Evolutionary conservation across 805 yeast genomes (phyloP), one percentile per base, ranked within the genome.

Genomic region (Schwanniomyces polymorphus): DNA sequence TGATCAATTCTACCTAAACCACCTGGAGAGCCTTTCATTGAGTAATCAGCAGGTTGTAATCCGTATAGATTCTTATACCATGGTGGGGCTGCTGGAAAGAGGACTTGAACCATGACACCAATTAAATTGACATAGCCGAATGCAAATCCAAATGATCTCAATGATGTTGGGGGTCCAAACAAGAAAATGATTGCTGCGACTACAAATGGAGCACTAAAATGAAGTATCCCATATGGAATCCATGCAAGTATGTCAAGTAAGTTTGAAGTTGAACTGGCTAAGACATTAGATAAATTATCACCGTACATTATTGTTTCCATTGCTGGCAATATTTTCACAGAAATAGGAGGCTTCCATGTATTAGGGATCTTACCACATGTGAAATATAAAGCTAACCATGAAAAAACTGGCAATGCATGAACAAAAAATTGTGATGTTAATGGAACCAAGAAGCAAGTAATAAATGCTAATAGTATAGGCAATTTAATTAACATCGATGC

Each of bases 61-160:
- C 97, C 97, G 62, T 92, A 85, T 42, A 85, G 65, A 49, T 82
- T 82, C 59, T 88, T 87, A 64, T 92, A 92, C 99, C 99, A 92
- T 16, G 99, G 99, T 11, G 99, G 96, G 45, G 98, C 97, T 42
- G 94, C 88, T 5, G 99, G 97, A 64, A 89, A 90, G 5, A 84
- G 52, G 54, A 90, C 78, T 70, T 94, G 98, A 46, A 81, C 80
- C 29, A 86, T 59, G 27, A 92, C 97, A 38, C 97, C 98, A 43
- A 82, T 64, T 53, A 91, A 67, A 67, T 92, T 94, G 92, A 91
- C 87, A 72, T 87, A 90, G 10, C 99, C 99, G 70, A 94, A 91
- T 4, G 97, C 90, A 71, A 91, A 88, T 2, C 90, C 96, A 67
- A 85, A 92, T 7, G 88, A 81, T 49, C 95, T 81, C 37, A 92